phyloP scores from a whole-genome alignment of 1,284 basidiomycete species.

The Porogramme epimiltina region DNA sequence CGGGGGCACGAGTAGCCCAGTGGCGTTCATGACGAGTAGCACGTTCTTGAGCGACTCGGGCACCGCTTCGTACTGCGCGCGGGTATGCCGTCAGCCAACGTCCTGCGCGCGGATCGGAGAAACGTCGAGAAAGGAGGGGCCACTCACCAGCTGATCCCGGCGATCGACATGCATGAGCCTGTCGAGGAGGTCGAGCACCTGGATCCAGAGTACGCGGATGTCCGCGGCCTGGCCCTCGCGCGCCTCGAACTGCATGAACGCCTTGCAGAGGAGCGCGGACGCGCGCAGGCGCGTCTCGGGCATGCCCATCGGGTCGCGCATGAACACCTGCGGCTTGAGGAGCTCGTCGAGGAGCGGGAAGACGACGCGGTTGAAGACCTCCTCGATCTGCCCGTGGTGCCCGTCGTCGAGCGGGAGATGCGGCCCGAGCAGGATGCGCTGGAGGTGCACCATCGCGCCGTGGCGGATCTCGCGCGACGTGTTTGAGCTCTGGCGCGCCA shows the following conservation, averaged over 20 bases:
- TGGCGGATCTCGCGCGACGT: slow-evolving; percentile 86
- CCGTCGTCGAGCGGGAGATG: slow-evolving; percentile 62
- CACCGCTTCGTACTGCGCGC: slow-evolving; percentile 82
- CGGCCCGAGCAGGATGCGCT: slow-evolving; percentile 85
- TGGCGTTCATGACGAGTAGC: slow-evolving; percentile 93
- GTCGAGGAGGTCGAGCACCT: slow-evolving; percentile 90
- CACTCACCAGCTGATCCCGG: slow-evolving; percentile 84
- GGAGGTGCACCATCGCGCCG: slow-evolving; percentile 81
- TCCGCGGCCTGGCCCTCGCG: slow-evolving; percentile 70
- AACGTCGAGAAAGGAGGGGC: background rate
- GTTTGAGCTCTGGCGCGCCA: slow-evolving; percentile 87
- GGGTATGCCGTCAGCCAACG: slow-evolving; percentile 17
- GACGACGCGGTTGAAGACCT: slow-evolving; percentile 87
- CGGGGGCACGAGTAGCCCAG: slow-evolving; percentile 79
- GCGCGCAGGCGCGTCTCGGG: slow-evolving; percentile 88
- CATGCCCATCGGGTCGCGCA: slow-evolving; percentile 84
- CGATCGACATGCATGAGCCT: slow-evolving; percentile 86
- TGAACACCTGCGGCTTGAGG: slow-evolving; percentile 81
- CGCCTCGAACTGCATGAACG: slow-evolving; percentile 91
- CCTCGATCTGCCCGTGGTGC: slow-evolving; percentile 68
- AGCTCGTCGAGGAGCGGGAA: slow-evolving; percentile 95
- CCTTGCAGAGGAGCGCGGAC: slow-evolving; percentile 89
- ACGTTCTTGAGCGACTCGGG: slow-evolving; percentile 98
- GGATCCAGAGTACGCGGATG: slow-evolving; percentile 84
- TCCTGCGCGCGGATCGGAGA: background rate